These are phyloP conservation scores for Naegleria fowleri DNA, from an alignment of 208 protist genomes.

Conservation along the genomic window DNA sequence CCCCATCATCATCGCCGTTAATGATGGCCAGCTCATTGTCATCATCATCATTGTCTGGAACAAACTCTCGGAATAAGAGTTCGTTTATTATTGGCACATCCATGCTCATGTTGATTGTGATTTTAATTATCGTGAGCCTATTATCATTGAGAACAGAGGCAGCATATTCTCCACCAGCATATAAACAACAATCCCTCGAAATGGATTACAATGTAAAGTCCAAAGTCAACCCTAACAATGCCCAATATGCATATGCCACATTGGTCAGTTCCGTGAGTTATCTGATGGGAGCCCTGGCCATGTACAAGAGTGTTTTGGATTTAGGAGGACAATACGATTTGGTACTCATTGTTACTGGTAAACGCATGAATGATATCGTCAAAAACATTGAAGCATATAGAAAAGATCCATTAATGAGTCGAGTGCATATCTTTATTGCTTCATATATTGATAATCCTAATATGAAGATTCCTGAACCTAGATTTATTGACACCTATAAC, in stretches of 20 bases:
- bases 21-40: too few relatives aligned
- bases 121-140: too few relatives aligned
- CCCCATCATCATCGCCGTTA: too few relatives aligned
- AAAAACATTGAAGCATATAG: neutral
- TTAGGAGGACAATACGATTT: neutral
- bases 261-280: neutral
- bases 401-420: neutral
- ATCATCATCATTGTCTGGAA: too few relatives aligned
- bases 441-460: neutral
- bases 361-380: neutral
- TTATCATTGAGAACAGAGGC: too few relatives aligned
- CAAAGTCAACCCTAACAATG: neutral
- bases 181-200: neutral
- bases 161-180: too few relatives aligned
- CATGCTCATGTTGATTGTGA: too few relatives aligned
- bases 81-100: too few relatives aligned
- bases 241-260: neutral
- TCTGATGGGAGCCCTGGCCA: neutral
- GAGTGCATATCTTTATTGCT: neutral
- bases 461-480: neutral
- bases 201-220: neutral
- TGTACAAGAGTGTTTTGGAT: neutral
- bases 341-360: neutral
- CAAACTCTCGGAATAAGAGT: too few relatives aligned
- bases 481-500: neutral